phyloP scores from a whole-genome alignment of 257 asterid genomes.

The Anisodus tanguticus region DNA sequence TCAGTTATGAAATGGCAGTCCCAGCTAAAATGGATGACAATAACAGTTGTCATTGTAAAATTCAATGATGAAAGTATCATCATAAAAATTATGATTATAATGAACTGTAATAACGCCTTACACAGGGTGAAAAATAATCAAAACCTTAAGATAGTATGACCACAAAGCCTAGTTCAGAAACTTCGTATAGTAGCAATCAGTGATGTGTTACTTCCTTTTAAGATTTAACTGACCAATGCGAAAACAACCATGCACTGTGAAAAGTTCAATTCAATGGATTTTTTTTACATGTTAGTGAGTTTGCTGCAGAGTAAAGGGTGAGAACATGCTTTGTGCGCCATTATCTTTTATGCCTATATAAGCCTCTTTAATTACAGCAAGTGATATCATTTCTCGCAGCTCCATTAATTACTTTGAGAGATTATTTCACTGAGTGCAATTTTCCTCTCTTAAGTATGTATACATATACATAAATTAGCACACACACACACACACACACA shows the following conservation, averaged over 20 bases:
- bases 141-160: neutral
- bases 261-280: neutral
- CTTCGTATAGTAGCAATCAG: neutral
- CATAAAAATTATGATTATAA: neutral
- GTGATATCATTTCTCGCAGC: neutral
- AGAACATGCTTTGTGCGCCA: neutral
- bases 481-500: too few species aligned
- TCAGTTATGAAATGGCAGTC: conserved; percentile 1
- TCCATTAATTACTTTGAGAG: neutral
- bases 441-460: neutral
- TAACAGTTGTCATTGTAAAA: neutral
- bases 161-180: neutral
- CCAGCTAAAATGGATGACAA: neutral
- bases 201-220: neutral
- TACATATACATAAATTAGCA: too few species aligned
- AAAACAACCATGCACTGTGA: neutral
- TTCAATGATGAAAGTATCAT: neutral
- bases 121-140: conserved; percentile 6
- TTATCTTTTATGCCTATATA: neutral
- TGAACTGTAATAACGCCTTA: neutral
- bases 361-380: neutral
- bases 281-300: neutral
- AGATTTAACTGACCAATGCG: neutral
- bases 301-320: neutral
- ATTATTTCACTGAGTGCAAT: neutral